Percentiles rank a stretch among this genome's conserved stretches.
Conservation (phyloP, 1,284 basidiomycete species). For the Ustilago hordei region DNA sequence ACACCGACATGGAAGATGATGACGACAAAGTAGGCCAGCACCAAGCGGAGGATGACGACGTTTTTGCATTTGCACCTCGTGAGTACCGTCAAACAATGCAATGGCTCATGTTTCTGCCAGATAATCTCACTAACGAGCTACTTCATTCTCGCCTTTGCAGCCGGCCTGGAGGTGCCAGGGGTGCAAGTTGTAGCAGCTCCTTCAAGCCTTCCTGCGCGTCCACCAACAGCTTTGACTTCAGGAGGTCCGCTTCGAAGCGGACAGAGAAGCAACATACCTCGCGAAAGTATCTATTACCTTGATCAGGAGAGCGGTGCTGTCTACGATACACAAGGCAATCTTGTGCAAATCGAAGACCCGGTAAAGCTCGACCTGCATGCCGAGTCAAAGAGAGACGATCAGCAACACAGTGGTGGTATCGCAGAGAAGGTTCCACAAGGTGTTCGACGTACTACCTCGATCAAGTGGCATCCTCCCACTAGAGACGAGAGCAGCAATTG, state of each 20-base stretch:
- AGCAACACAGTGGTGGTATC: not conserved
- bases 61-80: conserved; percentile 49
- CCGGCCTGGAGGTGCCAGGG: conserved; percentile 11
- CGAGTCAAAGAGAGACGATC: not conserved
- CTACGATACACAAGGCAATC: conserved; percentile 26
- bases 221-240: conserved; percentile 6
- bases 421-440: not conserved
- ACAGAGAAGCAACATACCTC: not conserved
- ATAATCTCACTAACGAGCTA: not conserved
- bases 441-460: conserved; percentile 29
- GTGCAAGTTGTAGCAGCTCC: conserved; percentile 26
- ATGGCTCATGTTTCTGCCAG: not conserved
- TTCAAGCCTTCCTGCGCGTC: not conserved
- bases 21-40: conserved; percentile 10
- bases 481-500: conserved; percentile 2
- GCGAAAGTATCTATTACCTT: conserved; percentile 33
- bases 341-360: conserved; percentile 12
- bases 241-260: not conserved
- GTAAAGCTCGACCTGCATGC: too few species aligned
- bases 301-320: conserved; percentile 35
- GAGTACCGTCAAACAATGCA: not conserved
- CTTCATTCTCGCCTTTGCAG: not conserved
- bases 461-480: conserved; percentile 46
- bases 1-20: conserved; percentile 1
- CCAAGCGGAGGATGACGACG: conserved; percentile 37